phyloP scores from a whole-genome alignment of 2,329 filamentous ascomycete species.

The Stagonosporopsis vannaccii region DNA sequence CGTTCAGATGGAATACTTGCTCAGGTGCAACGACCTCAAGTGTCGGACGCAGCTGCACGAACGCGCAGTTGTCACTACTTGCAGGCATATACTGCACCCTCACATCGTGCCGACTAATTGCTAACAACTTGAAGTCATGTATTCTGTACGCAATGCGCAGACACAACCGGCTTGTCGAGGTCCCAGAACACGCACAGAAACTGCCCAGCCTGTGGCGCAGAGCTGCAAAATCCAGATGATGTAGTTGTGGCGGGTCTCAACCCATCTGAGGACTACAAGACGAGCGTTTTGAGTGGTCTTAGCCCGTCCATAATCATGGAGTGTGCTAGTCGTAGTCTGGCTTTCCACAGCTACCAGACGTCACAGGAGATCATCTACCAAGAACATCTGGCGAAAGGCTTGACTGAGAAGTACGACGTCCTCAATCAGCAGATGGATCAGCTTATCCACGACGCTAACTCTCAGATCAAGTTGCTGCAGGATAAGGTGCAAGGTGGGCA shows the following conservation, averaged over 20 bases:
- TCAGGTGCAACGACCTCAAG: constrained; percentile 81
- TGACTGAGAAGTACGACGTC: constrained; percentile 74
- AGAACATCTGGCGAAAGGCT: constrained; percentile 72
- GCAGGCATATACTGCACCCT: constrained; percentile 66
- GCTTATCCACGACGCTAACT: constrained; percentile 76
- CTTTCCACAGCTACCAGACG: constrained; percentile 87
- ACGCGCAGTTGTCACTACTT: constrained; percentile 84
- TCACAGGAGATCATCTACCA: constrained; percentile 86
- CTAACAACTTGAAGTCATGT: constrained; percentile 69
- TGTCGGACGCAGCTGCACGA: constrained; percentile 75
- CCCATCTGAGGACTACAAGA: constrained; percentile 89
- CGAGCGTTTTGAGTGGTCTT: constrained; percentile 81
- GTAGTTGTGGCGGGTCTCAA: constrained; percentile 74
- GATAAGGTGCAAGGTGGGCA: constrained; percentile 67
- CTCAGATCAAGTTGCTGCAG: constrained; percentile 72
- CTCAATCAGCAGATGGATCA: constrained; percentile 75
- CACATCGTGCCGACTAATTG: constrained; percentile 6
- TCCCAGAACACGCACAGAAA: constrained; percentile 60
- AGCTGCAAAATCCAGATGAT: constrained; percentile 75
- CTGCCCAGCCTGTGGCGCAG: constrained; percentile 79
- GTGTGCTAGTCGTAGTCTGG: constrained; percentile 78
- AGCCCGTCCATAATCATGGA: constrained; percentile 85
- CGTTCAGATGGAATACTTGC: constrained; percentile 70
- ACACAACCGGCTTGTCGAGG: constrained; percentile 67
- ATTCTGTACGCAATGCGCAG: constrained; percentile 80